Percentiles rank a stretch among this genome's conserved stretches.
These are phyloP conservation scores for Globisporangium camurandrum DNA, from an alignment of 352 stramenopile genomes.

Conservation along the genomic window DNA sequence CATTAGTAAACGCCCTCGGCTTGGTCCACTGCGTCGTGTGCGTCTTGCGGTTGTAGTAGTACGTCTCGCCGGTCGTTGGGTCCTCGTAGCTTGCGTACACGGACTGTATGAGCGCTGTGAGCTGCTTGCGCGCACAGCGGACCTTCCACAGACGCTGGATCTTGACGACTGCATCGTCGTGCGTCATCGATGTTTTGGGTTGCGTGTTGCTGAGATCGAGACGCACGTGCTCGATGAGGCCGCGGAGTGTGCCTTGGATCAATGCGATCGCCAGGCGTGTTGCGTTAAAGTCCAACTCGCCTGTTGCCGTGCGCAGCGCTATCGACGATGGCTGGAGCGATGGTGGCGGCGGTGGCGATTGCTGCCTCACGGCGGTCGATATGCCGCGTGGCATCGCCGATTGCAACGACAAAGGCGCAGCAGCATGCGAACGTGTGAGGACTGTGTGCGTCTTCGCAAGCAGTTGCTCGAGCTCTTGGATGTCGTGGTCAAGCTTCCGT, in stretches of 20 bases:
- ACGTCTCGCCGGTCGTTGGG: slow-evolving; percentile 46
- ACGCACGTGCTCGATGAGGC: slow-evolving; percentile 38
- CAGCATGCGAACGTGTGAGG: slow-evolving; percentile 3
- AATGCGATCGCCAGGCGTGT: slow-evolving; percentile 25
- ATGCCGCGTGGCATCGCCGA: neutral
- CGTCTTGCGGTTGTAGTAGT: slow-evolving; percentile 78
- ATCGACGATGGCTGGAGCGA: neutral
- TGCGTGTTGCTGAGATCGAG: too few species aligned
- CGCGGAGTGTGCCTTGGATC: slow-evolving; percentile 35
- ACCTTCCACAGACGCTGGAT: slow-evolving; percentile 78
- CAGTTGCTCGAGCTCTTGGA: slow-evolving; percentile 45
- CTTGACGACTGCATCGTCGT: slow-evolving; percentile 44
- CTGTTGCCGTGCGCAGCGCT: neutral
- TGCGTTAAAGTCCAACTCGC: slow-evolving; percentile 34
- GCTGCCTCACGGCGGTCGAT: too few species aligned
- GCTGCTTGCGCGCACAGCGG: slow-evolving; percentile 55
- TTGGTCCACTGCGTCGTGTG: slow-evolving; percentile 65
- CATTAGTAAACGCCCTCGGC: slow-evolving; percentile 34
- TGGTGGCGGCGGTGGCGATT: neutral
- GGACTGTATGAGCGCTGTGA: slow-evolving; percentile 45
- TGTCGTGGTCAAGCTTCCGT: slow-evolving; percentile 60
- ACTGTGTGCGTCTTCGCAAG: slow-evolving; percentile 41
- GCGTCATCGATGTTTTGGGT: slow-evolving; percentile 32
- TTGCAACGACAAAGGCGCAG: neutral
- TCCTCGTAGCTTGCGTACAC: slow-evolving; percentile 60